Evolutionary conservation across 1,284 basidiomycete genomes (phyloP).

Genomic region (Violaceomyces palustris): DNA sequence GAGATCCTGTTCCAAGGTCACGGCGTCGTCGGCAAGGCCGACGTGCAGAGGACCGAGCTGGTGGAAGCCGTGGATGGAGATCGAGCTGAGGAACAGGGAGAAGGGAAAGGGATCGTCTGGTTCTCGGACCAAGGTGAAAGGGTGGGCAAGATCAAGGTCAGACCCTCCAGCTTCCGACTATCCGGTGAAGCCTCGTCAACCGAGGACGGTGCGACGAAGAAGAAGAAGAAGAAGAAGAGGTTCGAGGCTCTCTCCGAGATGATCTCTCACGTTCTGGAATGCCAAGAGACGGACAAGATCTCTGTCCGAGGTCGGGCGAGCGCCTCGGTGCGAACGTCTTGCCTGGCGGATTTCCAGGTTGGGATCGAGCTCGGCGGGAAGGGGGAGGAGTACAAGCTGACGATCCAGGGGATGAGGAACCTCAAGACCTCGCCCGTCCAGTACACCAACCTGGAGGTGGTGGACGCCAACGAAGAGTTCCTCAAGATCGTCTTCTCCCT

Average conservation of each 20-base stretch:
- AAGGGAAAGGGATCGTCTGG: too few relatives aligned
- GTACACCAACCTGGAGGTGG: slow-evolving; percentile 32
- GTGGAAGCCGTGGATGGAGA: too few relatives aligned
- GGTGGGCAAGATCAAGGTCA: too few relatives aligned
- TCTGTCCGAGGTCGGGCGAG: slow-evolving; percentile 26
- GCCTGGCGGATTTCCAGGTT: too few relatives aligned
- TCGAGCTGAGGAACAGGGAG: too few relatives aligned
- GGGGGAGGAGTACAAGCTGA: slow-evolving; percentile 1
- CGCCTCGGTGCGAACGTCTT: too few relatives aligned
- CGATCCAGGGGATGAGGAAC: slow-evolving; percentile 3
- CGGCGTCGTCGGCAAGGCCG: slow-evolving; percentile 25
- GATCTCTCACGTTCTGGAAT: slow-evolving; percentile 31
- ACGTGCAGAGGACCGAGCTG: too few relatives aligned
- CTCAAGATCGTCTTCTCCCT: slow-evolving; percentile 31
- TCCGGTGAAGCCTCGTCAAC: slow-evolving; percentile 1
- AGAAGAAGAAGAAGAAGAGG: not conserved
- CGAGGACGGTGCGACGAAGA: not conserved
- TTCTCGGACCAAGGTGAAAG: too few relatives aligned
- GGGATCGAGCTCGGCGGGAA: too few relatives aligned
- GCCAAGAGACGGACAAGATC: slow-evolving; percentile 28
- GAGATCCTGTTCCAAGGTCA: slow-evolving; percentile 31
- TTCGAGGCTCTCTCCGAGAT: slow-evolving; percentile 14
- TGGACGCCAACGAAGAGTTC: slow-evolving; percentile 21
- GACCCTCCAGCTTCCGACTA: too few relatives aligned
- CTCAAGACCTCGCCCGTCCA: slow-evolving; percentile 26